These are phyloP conservation scores for Dryas octopetala DNA, from an alignment of 306 rosid species.

Conservation along the genomic window DNA sequence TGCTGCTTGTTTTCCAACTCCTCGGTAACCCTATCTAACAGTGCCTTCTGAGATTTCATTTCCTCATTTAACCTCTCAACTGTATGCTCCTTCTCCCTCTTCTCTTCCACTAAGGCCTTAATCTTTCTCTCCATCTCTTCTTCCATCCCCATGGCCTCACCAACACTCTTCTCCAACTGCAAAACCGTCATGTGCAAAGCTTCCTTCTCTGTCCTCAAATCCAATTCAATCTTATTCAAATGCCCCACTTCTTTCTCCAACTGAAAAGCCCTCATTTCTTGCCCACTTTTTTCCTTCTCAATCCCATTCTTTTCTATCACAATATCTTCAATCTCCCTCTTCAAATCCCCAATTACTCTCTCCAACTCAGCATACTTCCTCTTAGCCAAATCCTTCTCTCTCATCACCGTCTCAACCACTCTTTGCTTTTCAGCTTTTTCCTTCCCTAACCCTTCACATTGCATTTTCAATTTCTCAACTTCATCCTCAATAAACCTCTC, in stretches of 20 bases:
- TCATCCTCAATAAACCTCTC: constrained; percentile 31
- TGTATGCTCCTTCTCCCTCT: constrained; percentile 41
- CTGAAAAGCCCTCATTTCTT: constrained; percentile 16
- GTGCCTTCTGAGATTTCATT: constrained; percentile 8
- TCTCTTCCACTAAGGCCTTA: constrained; percentile 29
- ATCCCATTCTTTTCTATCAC: constrained; percentile 43
- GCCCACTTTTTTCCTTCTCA: constrained; percentile 25
- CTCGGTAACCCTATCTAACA: constrained; percentile 21
- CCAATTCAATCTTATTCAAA: constrained; percentile 25
- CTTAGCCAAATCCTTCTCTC: constrained; percentile 42
- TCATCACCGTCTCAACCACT: constrained; percentile 22
- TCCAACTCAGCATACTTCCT: constrained; percentile 32
- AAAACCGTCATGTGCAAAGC: constrained; percentile 20
- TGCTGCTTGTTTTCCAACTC: constrained; percentile 32
- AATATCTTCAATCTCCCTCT: constrained; percentile 31
- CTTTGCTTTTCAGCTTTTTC: constrained; percentile 36
- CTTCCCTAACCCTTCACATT: constrained; percentile 26
- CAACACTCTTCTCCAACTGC: constrained; percentile 38
- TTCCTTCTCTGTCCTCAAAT: constrained; percentile 28
- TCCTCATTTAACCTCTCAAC: constrained; percentile 38
- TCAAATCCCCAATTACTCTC: constrained; percentile 34
- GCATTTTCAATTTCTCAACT: constrained; percentile 27
- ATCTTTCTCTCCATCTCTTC: constrained; percentile 38
- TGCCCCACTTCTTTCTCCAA: constrained; percentile 44
- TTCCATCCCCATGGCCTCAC: constrained; percentile 31